phyloP scores from a whole-genome alignment of 306 rosid species.

The Prunus mira region DNA sequence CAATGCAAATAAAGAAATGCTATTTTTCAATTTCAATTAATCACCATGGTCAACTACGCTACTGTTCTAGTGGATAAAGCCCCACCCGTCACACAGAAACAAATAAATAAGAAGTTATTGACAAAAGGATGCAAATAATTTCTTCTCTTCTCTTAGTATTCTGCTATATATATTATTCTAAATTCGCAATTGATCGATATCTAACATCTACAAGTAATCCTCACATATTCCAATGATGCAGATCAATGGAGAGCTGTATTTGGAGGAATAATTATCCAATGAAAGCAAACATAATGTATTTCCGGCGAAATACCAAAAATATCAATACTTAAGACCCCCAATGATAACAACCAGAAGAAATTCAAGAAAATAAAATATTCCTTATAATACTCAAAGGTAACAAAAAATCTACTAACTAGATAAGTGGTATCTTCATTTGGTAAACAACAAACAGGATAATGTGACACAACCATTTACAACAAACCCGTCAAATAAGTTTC shows the following conservation, averaged over 20 bases:
- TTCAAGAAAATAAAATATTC: not conserved
- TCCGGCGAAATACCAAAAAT: not conserved
- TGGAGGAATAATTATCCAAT: no score
- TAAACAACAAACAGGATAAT: not conserved
- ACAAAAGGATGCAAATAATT: not conserved
- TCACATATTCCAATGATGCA: not conserved
- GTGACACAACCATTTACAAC: not conserved
- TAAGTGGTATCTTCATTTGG: conserved; percentile 1
- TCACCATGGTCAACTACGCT: not conserved
- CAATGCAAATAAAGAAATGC: not conserved
- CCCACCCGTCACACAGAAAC: not conserved
- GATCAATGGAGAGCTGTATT: not conserved
- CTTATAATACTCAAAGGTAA: not conserved
- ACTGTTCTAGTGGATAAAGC: not conserved
- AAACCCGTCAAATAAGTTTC: not conserved
- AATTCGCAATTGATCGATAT: no score
- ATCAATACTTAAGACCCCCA: not conserved
- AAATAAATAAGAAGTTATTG: not conserved
- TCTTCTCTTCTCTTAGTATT: no score
- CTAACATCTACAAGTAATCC: not conserved
- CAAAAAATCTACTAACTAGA: not conserved
- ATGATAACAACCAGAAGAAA: not conserved
- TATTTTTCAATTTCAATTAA: no score
- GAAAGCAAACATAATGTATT: not conserved
- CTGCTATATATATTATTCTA: no score